These are phyloP conservation scores for Spathaspora sp. DNA, from an alignment of 1,139 yeast species.

Conservation along the genomic window DNA sequence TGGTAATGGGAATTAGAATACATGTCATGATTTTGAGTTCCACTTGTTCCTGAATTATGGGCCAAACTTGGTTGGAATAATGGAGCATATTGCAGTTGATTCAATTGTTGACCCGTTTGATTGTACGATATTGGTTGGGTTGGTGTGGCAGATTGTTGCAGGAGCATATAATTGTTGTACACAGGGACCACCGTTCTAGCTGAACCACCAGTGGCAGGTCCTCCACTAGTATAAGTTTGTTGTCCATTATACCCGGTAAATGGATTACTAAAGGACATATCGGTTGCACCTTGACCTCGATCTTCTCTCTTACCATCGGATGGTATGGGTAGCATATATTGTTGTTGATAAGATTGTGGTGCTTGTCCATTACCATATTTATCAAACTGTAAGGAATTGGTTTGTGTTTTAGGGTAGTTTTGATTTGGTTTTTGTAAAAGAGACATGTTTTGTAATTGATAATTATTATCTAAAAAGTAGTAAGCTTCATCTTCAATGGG, in stretches of 20 bases:
- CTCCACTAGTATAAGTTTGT: slow-evolving; percentile 6
- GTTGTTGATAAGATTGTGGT: slow-evolving; percentile 5
- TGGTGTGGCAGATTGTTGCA: slow-evolving; percentile 9
- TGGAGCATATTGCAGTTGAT: slow-evolving; percentile 11
- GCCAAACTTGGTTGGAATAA: background rate
- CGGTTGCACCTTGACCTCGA: slow-evolving; percentile 7
- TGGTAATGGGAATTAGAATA: slow-evolving; percentile 12
- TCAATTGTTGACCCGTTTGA: slow-evolving; percentile 7
- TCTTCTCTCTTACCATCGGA: slow-evolving; percentile 15
- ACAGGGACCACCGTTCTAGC: slow-evolving; percentile 9
- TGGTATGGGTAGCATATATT: slow-evolving; percentile 9
- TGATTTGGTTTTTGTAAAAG: slow-evolving; percentile 23
- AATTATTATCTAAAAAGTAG: slow-evolving; percentile 49
- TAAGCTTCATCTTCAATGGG: slow-evolving; percentile 54
- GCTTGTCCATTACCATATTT: slow-evolving; percentile 14
- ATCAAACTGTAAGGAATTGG: slow-evolving; percentile 10
- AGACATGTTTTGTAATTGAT: slow-evolving; percentile 45
- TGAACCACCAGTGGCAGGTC: slow-evolving; percentile 8
- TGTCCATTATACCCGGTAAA: slow-evolving; percentile 13
- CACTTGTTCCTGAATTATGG: background rate
- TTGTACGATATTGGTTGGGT: slow-evolving; percentile 1
- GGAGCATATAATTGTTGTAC: slow-evolving; percentile 14
- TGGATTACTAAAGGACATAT: slow-evolving; percentile 24
- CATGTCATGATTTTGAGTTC: slow-evolving; percentile 5
- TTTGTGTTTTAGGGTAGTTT: slow-evolving; percentile 16